These are phyloP conservation scores for Sporobolomyces phaffii DNA, from an alignment of 768 basidiomycete genomes.

Conservation along the genomic window DNA sequence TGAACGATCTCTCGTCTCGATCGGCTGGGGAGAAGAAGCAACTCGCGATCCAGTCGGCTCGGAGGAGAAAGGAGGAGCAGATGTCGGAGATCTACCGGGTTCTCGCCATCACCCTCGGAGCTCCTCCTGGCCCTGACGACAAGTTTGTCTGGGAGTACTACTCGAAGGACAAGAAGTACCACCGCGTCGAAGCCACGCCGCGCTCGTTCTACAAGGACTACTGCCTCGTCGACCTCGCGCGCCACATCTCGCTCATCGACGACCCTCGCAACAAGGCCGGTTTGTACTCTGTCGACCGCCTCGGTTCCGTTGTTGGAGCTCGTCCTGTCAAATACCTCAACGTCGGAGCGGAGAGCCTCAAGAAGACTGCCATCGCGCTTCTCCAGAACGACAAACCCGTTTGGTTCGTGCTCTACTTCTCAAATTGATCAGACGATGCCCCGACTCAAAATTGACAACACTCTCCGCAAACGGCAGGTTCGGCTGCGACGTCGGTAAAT, in stretches of 20 bases:
- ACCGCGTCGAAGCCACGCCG: constrained; percentile 67
- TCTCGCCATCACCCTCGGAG: constrained; percentile 77
- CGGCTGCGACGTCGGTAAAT: constrained; percentile 91
- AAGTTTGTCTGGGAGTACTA: constrained; percentile 84
- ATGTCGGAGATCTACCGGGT: constrained; percentile 77
- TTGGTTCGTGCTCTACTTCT: constrained; percentile 37
- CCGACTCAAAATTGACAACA: no score
- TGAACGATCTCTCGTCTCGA: constrained; percentile 48
- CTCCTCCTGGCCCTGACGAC: constrained; percentile 67
- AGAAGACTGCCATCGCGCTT: constrained; percentile 65
- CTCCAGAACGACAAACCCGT: constrained; percentile 44
- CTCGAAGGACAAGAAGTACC: constrained; percentile 59
- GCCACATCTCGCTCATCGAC: constrained; percentile 79
- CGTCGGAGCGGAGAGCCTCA: constrained; percentile 52
- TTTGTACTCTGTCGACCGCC: constrained; percentile 66
- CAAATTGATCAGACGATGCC: background rate
- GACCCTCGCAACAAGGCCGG: constrained; percentile 70
- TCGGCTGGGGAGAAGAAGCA: constrained; percentile 15
- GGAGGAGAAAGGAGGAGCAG: constrained; percentile 76
- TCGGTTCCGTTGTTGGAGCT: constrained; percentile 87
- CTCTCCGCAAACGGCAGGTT: no score
- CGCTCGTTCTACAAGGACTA: constrained; percentile 65
- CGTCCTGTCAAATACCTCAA: constrained; percentile 64
- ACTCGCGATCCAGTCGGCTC: constrained; percentile 51
- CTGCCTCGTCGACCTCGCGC: constrained; percentile 51